Conservation (phyloP, 1,139 yeast species). For the Suhomyces maxii region DNA sequence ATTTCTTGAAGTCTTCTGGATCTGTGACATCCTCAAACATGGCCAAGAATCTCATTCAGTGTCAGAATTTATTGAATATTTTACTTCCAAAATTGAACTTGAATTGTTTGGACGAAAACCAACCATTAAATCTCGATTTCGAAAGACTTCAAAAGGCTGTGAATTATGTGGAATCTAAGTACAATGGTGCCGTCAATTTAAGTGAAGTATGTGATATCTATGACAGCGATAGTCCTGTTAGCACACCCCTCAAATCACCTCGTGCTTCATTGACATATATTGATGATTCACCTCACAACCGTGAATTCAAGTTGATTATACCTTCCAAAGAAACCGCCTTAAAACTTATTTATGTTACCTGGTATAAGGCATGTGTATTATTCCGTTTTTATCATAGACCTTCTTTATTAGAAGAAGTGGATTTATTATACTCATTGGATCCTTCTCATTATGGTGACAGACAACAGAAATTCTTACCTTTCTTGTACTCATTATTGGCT, state of each 20-base stretch:
- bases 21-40: slow-evolving; percentile 9
- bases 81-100: slow-evolving; percentile 52
- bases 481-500: slow-evolving; percentile 61
- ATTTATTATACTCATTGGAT: slow-evolving; percentile 56
- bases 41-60: slow-evolving; percentile 16
- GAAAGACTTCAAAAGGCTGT: slow-evolving; percentile 32
- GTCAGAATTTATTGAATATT: slow-evolving; percentile 31
- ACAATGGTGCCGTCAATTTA: slow-evolving; percentile 13
- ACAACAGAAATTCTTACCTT: slow-evolving; percentile 75
- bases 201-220: slow-evolving; percentile 22
- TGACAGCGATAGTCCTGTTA: slow-evolving; percentile 21
- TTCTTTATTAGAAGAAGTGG: slow-evolving; percentile 62
- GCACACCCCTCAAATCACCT: slow-evolving; percentile 4
- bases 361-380: slow-evolving; percentile 84
- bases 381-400: slow-evolving; percentile 87
- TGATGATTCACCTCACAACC: slow-evolving; percentile 23
- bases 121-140: slow-evolving; percentile 32
- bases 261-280: slow-evolving; percentile 19
- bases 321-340: slow-evolving; percentile 78
- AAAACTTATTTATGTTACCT: slow-evolving; percentile 69
- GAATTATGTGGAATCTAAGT: slow-evolving; percentile 23
- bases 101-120: slow-evolving; percentile 33
- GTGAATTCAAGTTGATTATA: slow-evolving; percentile 63
- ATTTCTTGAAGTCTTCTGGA: neutral
- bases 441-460: slow-evolving; percentile 69